These are phyloP conservation scores for Scheffersomyces stipitis DNA, from an alignment of 805 yeast genomes.

Conservation along the genomic window DNA sequence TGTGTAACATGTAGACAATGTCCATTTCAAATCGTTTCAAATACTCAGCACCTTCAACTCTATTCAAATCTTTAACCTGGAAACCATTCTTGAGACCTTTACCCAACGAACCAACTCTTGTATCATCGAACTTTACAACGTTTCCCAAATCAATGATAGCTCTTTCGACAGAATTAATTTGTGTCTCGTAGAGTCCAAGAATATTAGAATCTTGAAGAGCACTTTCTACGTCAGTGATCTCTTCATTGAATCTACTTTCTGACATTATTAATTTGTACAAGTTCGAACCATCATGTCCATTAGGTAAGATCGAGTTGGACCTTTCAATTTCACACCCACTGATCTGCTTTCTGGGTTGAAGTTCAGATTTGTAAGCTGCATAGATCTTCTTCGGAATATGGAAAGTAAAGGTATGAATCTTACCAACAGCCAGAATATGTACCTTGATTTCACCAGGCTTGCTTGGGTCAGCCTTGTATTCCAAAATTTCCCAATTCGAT, in stretches of 20 bases:
- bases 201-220: slow-evolving; percentile 61
- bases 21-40: slow-evolving; percentile 56
- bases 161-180: slow-evolving; percentile 65
- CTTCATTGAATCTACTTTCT: slow-evolving; percentile 59
- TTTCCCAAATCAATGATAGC: slow-evolving; percentile 80
- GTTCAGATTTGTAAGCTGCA: slow-evolving; percentile 58
- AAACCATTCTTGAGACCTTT: slow-evolving; percentile 86
- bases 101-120: slow-evolving; percentile 79
- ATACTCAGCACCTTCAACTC: slow-evolving; percentile 49
- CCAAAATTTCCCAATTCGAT: slow-evolving; percentile 82
- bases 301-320: slow-evolving; percentile 66
- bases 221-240: slow-evolving; percentile 57
- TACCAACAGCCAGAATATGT: slow-evolving; percentile 63
- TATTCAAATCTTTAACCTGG: slow-evolving; percentile 54
- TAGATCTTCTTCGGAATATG: slow-evolving; percentile 74
- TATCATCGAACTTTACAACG: slow-evolving; percentile 65
- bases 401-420: slow-evolving; percentile 70
- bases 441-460: slow-evolving; percentile 79
- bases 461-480: slow-evolving; percentile 54
- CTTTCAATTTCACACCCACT: slow-evolving; percentile 57
- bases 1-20: slow-evolving; percentile 64
- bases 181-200: slow-evolving; percentile 73
- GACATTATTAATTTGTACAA: slow-evolving; percentile 69
- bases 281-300: slow-evolving; percentile 53
- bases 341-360: slow-evolving; percentile 39